Percentiles rank a stretch among this genome's conserved stretches.
These are phyloP conservation scores for Pogostemon cablin DNA, from an alignment of 257 asterid genomes.

Conservation along the genomic window DNA sequence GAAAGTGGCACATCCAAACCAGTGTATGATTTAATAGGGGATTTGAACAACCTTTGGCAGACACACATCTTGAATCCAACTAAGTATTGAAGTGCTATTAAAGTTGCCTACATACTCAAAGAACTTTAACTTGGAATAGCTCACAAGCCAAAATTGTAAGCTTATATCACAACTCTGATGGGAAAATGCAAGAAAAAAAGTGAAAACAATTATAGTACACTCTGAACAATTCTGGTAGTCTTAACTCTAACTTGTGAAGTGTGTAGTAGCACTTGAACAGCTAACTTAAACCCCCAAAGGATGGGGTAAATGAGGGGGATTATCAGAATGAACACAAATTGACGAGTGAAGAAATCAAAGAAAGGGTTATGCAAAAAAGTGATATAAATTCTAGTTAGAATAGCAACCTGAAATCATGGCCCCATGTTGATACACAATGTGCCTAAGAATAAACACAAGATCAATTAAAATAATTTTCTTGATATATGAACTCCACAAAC, in stretches of 20 bases:
- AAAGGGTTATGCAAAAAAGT: conserved; percentile 18
- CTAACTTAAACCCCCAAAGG: conserved; percentile 9
- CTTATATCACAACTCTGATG: not conserved
- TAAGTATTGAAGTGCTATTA: not conserved
- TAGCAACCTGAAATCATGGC: conserved; percentile 92
- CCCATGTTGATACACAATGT: conserved; percentile 97
- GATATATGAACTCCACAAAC: conserved; percentile 8
- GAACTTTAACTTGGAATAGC: conserved; percentile 17
- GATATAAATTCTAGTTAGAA: conserved; percentile 35
- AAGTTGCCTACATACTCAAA: conserved; percentile 13
- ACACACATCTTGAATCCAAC: not conserved
- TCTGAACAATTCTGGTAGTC: not conserved
- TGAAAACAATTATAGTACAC: not conserved
- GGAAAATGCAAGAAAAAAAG: not conserved
- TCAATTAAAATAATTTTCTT: conserved; percentile 29
- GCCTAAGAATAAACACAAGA: conserved; percentile 58
- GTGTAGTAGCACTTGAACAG: not conserved
- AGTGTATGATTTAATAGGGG: not conserved
- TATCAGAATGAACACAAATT: conserved; percentile 3
- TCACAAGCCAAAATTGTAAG: conserved; percentile 13
- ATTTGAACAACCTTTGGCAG: not conserved
- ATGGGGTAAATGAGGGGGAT: not conserved
- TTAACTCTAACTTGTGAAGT: not conserved
- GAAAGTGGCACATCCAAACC: conserved; percentile 13
- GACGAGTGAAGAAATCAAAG: conserved; percentile 21